These are phyloP conservation scores for Schizothecium vesticola DNA, from an alignment of 495 filamentous ascomycete genomes.

Conservation along the genomic window DNA sequence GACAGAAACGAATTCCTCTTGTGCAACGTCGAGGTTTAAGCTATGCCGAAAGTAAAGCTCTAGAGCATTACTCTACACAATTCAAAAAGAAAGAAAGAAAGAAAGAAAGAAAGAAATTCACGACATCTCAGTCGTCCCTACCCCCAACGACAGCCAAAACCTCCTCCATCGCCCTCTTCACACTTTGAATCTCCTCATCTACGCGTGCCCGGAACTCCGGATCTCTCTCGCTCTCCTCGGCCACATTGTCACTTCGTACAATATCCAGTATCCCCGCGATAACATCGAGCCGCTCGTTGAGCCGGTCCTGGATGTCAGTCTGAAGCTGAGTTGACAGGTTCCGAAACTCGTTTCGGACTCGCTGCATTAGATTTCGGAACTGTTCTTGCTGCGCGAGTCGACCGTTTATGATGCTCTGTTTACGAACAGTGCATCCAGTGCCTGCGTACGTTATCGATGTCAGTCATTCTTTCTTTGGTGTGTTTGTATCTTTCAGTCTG, in stretches of 20 bases:
- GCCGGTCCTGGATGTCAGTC: constrained; percentile 9
- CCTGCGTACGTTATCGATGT: too few species aligned
- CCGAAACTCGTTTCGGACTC: constrained; percentile 19
- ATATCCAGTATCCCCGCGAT: constrained; percentile 28
- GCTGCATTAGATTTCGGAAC: constrained; percentile 21
- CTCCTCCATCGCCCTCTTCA: constrained; percentile 7
- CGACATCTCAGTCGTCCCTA: too few species aligned
- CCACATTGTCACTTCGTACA: constrained; percentile 29
- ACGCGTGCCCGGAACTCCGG: constrained; percentile 28
- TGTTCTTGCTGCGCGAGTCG: constrained; percentile 6
- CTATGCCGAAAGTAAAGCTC: too few species aligned
- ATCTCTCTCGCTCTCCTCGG: constrained; percentile 30
- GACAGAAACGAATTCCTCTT: too few species aligned
- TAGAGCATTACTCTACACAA: too few species aligned
- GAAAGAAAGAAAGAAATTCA: too few species aligned
- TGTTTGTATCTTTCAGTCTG: too few species aligned
- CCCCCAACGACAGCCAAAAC: too few species aligned
- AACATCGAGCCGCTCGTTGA: constrained; percentile 18
- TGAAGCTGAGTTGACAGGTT: constrained; percentile 19
- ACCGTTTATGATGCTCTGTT: constrained; percentile 29
- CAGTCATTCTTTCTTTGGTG: too few species aligned
- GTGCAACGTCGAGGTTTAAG: too few species aligned
- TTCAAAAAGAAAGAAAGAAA: too few species aligned
- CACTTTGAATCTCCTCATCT: constrained; percentile 10
- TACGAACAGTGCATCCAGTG: constrained; percentile 23